phyloP scores from a whole-genome alignment of 495 filamentous ascomycete species.

The Aspergillus leporis region DNA sequence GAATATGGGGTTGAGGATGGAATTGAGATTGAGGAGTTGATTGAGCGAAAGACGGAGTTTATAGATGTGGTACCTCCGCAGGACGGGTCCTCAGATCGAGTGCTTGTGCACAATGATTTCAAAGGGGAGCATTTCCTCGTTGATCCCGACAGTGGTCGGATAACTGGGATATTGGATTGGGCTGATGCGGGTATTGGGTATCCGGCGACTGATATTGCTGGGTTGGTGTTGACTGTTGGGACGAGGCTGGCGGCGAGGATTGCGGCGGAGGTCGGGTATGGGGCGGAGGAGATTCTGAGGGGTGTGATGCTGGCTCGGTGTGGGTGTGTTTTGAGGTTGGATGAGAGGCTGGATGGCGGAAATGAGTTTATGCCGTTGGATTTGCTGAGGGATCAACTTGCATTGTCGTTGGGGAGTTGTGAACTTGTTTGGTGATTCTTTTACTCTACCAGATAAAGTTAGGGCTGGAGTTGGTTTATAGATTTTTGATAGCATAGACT shows the following conservation, averaged over 20 bases:
- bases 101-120: background rate
- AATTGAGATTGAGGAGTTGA: background rate
- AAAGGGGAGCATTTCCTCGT: background rate
- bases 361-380: background rate
- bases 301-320: background rate
- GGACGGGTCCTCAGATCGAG: background rate
- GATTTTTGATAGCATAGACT: too few relatives aligned
- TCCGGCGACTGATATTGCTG: background rate
- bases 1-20: background rate
- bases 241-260: background rate
- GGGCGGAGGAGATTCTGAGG: background rate
- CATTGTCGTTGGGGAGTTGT: background rate
- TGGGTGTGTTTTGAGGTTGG: constrained; percentile 4
- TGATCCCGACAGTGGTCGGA: background rate
- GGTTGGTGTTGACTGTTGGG: constrained; percentile 1
- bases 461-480: too few relatives aligned
- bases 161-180: background rate
- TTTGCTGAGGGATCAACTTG: background rate
- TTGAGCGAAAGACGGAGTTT: background rate
- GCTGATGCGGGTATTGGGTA: background rate
- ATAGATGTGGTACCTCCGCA: background rate
- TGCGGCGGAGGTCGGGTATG: background rate
- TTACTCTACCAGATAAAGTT: too few relatives aligned
- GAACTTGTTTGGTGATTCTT: background rate
- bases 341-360: background rate